Percentiles rank a stretch among this genome's conserved stretches.
phyloP scores from a whole-genome alignment of 768 basidiomycete genomes.

The Naganishia vaughanmartiniae region DNA sequence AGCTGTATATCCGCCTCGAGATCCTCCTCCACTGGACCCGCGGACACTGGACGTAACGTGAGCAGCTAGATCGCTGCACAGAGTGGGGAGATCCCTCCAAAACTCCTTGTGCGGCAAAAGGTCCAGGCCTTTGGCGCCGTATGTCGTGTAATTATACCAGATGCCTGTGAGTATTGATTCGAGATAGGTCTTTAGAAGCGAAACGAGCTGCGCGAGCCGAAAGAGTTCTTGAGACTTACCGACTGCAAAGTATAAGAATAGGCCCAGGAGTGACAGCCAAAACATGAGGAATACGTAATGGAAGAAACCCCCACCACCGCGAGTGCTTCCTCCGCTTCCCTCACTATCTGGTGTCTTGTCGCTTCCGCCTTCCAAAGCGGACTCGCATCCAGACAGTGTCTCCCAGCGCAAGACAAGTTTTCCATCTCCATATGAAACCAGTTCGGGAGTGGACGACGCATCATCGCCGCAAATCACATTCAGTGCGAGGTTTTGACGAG shows the following conservation, averaged over 20 bases:
- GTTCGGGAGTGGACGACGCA: constrained; percentile 35
- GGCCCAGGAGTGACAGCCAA: constrained; percentile 41
- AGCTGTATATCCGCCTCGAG: constrained; percentile 30
- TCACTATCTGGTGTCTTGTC: neutral
- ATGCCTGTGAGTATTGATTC: constrained; percentile 40
- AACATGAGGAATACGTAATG: constrained; percentile 39
- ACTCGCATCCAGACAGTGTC: constrained; percentile 47
- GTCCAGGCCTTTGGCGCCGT: constrained; percentile 52
- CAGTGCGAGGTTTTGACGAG: constrained; percentile 45
- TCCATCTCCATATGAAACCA: constrained; percentile 44
- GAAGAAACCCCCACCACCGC: constrained; percentile 46
- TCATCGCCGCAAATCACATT: constrained; percentile 42
- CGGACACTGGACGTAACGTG: constrained; percentile 46
- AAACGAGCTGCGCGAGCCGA: neutral
- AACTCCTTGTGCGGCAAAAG: constrained; percentile 52
- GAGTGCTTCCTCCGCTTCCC: constrained; percentile 12
- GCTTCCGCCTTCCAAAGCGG: constrained; percentile 1
- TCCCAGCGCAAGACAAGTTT: constrained; percentile 46
- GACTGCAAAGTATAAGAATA: constrained; percentile 46
- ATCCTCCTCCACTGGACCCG: constrained; percentile 35
- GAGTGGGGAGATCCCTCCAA: constrained; percentile 47
- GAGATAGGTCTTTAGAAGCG: neutral
- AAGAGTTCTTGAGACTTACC: constrained; percentile 36
- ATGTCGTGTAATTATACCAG: constrained; percentile 52
- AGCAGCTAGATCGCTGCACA: constrained; percentile 41